Conservation (phyloP, 2,329 filamentous ascomycete genomes). For the Mycogone perniciosa region DNA sequence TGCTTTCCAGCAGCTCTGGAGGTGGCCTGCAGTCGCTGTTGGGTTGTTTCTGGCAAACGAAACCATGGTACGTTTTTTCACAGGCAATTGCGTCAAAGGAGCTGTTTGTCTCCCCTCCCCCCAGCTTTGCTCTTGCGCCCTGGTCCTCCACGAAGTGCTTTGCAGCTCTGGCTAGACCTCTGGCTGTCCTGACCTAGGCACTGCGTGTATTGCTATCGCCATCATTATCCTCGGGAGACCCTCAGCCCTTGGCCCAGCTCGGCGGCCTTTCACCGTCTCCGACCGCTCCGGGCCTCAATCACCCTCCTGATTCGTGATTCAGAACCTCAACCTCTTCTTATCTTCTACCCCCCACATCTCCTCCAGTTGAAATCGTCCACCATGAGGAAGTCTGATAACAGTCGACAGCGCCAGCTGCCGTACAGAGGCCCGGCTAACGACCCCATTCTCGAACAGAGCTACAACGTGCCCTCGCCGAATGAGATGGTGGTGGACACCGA, state of each 20-base stretch:
- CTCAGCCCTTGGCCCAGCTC: background rate
- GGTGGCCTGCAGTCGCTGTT: background rate
- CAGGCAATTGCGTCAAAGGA: background rate
- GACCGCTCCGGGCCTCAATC: slow-evolving; percentile 2
- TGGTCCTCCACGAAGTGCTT: too few relatives aligned
- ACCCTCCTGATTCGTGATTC: slow-evolving; percentile 1
- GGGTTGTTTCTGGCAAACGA: slow-evolving; percentile 1
- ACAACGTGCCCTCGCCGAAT: slow-evolving; percentile 50
- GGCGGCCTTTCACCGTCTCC: background rate
- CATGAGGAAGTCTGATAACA: slow-evolving; percentile 10
- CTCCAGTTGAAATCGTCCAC: slow-evolving; percentile 17
- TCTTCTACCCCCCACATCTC: background rate
- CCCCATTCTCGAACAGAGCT: slow-evolving; percentile 33
- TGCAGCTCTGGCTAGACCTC: background rate
- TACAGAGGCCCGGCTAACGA: slow-evolving; percentile 22
- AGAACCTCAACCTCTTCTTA: background rate
- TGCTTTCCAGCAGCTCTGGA: background rate
- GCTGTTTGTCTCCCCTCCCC: background rate
- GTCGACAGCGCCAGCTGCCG: slow-evolving; percentile 15
- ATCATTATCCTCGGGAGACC: background rate
- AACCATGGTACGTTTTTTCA: slow-evolving; percentile 9
- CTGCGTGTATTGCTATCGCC: background rate
- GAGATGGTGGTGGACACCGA: slow-evolving; percentile 51
- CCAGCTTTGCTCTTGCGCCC: background rate
- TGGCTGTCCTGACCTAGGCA: background rate